Base-by-base conservation (phyloP, 2,329 filamentous ascomycete species). In the Aspergillus quadricinctus region DNA sequence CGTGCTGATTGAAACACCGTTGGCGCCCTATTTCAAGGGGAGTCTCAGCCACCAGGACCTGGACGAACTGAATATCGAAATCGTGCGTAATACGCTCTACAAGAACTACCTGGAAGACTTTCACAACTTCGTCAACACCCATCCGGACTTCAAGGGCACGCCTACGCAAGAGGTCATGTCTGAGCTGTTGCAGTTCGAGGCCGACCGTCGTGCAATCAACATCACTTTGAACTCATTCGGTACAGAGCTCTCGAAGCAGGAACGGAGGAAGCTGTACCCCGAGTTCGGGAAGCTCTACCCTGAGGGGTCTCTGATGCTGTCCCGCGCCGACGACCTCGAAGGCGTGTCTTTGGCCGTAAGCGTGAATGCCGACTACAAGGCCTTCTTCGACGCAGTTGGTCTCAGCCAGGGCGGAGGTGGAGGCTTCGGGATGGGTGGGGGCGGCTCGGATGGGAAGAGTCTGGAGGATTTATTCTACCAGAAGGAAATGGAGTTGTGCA, bases 41-140 rank as follows among this genome's bases (percentile, higher is more conserved):
- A 96, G 89, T 65, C 82, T 99, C 59, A 95, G 89, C 77, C 92
- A 97, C 75, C 92, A 97, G 74, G 94, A 99, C 72, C 83, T 99
- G 50, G 94, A 99, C 76, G 95, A 99, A 80, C 82, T 99, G 69
- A 99, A 99, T 79, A 99, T 99, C 68, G 94, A 99, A 78, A 99
- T 99, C 75, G 90, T 99, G 57, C 88, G 95, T 62, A 99, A 99
- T 77, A 99, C 92, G 0, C 81, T 99, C 37, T 99, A 97, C 82
- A 99, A 99, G 83, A 97, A 97, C 81, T 99, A 99, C 73, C 84
- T 99, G 7, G 94, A 99, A 74, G 94, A 97, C 73, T 99, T 99
- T 75, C 86, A 97, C 79, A 83, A 89, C 63, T 99, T 97, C 74
- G 89, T 97, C 76, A 96, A 93, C 77, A 89, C 87, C 9, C 85